Evolutionary conservation across 352 stramenopile species (phyloP), one percentile per base, ranked within the genome.

Genomic region (Pythium angustatum): DNA sequence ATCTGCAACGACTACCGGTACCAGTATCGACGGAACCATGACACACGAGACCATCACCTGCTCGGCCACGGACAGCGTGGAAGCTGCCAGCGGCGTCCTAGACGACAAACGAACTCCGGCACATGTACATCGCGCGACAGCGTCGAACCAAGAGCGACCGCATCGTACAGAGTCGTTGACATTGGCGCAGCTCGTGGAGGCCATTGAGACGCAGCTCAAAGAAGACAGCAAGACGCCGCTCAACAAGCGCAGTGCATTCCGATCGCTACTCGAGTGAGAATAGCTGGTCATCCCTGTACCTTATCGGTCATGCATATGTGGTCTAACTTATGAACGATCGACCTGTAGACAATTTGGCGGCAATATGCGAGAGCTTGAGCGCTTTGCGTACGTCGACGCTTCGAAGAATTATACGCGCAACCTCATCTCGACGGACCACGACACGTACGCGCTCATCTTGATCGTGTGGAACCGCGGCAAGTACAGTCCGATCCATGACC

Each of bases 401-500:
- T 82, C 72, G 5, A 90, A 90, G 52, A 86, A 93, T 43, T 97
- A 98, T 71, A 98, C 90, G 27, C 73, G 92, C 54, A 98, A 97
- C 69, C 66, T 97, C 8, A 85, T 98, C 62, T 77, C 86, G 5
- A 97, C 88, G 2, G 92, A 98, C 71, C 61, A 92, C 65, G 71
- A 91, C 69, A 90, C 78, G 6, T 98, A 95, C 73, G 93, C 91
- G n/a, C 77, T 98, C n/a, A 84, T 98, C 40, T 51, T 98, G 31
- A 72, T 98, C 28, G 96, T 94, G 71, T 98, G 93, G 93, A 98
- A 95, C 76, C 77, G 84, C 21, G 78, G 78, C 57, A 90, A 90
- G 76, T 91, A 90, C 70, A 91, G 89, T 33, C 90, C 88, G 0
- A 96, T 98, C 69, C 93, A 98, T 74, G 90, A 98, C 74, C 93